Base-by-base conservation (phyloP, 1,284 basidiomycete genomes). In the Apiotrichum brassicae region DNA sequence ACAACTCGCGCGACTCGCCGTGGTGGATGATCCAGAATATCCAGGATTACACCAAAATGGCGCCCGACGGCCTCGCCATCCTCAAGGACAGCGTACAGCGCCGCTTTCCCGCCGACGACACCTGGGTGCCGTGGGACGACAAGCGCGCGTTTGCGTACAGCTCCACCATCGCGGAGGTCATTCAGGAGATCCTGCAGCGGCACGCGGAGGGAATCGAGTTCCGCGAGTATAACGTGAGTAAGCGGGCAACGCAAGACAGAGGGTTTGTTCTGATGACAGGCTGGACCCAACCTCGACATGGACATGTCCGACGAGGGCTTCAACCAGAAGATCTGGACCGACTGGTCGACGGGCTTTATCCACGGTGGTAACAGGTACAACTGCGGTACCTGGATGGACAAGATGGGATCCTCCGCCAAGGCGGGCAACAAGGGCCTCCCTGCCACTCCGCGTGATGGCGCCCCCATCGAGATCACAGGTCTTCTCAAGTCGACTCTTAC, bases 1-100 rank as follows among this genome's bases (percentile, higher is more conserved):
- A 75, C 59, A 79, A 74, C 60, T 73, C 66, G 36, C 48, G 54
- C 42, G 66, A 66, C 28, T 64, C 58, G 34, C 61, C 61, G 20
- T 63, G 63, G 94, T 98, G 92, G 88, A 95, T 97, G 86, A 73
- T 97, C 50, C 94, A 98, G 70, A 95, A 89, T 65, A 94, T 97
- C 50, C 94, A 97, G 67, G 92, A 97, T 72, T 97, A 97, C 70
- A 84, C 82, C 34, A 77, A 76, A 51, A 85, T 81, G 73, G 88
- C 87, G 1, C 90, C 93, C 0, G 84, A 90, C 56, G 94, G 95
- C 3, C 69, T 87, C 30, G 76, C 82, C 0, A 80, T 98, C 49
- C 80, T 98, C 35, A 77, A 81, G 2, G 91, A 94, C 64, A 75
- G 78, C 3, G 85, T 97, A 49, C 88, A 84, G 68, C 82, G 94